phyloP scores from a whole-genome alignment of 805 yeast species.

The Wickerhamia fluorescens region DNA sequence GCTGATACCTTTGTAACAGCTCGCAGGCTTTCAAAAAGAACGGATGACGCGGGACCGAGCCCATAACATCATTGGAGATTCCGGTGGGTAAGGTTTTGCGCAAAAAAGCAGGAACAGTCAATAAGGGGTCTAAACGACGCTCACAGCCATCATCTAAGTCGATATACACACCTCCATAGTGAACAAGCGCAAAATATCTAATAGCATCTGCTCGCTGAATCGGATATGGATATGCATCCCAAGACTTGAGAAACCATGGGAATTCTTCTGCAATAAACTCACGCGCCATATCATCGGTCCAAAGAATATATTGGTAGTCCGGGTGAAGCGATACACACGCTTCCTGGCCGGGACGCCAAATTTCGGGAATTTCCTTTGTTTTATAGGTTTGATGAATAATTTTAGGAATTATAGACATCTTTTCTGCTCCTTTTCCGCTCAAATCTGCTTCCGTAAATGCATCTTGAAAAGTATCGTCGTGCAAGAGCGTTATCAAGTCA shows the following conservation, averaged over 20 bases:
- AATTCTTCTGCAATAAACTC: conserved; percentile 72
- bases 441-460: conserved; percentile 58
- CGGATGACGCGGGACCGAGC: conserved; percentile 80
- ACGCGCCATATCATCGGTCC: conserved; percentile 85
- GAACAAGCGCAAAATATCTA: conserved; percentile 74
- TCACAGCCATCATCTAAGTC: conserved; percentile 89
- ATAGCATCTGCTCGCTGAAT: conserved; percentile 90
- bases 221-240: conserved; percentile 70
- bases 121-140: conserved; percentile 69
- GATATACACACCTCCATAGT: conserved; percentile 85
- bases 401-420: conserved; percentile 66
- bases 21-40: conserved; percentile 69
- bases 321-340: conserved; percentile 75
- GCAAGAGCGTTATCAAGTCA: conserved; percentile 66
- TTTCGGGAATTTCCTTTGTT: conserved; percentile 67
- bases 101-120: conserved; percentile 78
- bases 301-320: conserved; percentile 77
- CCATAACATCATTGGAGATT: conserved; percentile 89
- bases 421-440: conserved; percentile 43
- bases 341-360: conserved; percentile 74
- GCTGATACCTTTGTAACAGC: conserved; percentile 49
- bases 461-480: conserved; percentile 63
- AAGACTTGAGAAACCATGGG: conserved; percentile 80
- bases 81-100: conserved; percentile 88
- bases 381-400: conserved; percentile 93